Conservation (phyloP, 768 basidiomycete species). For the Clitopilus passeckerianus region DNA sequence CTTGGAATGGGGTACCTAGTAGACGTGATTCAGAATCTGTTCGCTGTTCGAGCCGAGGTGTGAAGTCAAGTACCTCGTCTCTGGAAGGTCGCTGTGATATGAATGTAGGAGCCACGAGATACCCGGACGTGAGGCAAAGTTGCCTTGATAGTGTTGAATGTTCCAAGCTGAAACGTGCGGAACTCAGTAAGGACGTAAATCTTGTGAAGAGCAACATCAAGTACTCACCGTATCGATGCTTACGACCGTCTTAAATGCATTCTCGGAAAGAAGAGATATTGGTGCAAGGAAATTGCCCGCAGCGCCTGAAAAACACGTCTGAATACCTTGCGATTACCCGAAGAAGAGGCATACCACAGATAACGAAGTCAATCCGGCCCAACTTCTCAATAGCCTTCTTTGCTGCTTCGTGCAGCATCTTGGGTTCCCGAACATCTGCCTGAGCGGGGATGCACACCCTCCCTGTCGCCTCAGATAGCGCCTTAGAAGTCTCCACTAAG, state of each 20-base stretch:
- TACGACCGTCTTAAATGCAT: conserved; percentile 88
- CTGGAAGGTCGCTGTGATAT: conserved; percentile 84
- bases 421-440: conserved; percentile 81
- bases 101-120: conserved; percentile 77
- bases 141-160: conserved; percentile 92
- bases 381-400: conserved; percentile 67
- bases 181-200: background rate
- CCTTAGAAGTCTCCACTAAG: conserved; percentile 61
- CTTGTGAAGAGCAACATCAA: background rate
- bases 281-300: conserved; percentile 95
- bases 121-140: conserved; percentile 73
- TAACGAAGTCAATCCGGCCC: conserved; percentile 90
- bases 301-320: conserved; percentile 49
- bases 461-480: conserved; percentile 68
- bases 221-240: conserved; percentile 83
- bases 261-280: conserved; percentile 77
- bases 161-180: conserved; percentile 61
- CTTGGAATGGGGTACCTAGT: conserved; percentile 82
- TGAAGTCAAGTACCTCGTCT: conserved; percentile 36
- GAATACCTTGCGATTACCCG: background rate
- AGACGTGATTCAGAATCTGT: conserved; percentile 10
- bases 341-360: conserved; percentile 60
- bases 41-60: too few species aligned
- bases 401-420: conserved; percentile 74
- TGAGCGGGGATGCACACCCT: conserved; percentile 63